Percentiles rank a stretch among this genome's conserved stretches.
Evolutionary conservation across 352 stramenopile genomes (phyloP).

Genomic region (Pythium rishiriense): DNA sequence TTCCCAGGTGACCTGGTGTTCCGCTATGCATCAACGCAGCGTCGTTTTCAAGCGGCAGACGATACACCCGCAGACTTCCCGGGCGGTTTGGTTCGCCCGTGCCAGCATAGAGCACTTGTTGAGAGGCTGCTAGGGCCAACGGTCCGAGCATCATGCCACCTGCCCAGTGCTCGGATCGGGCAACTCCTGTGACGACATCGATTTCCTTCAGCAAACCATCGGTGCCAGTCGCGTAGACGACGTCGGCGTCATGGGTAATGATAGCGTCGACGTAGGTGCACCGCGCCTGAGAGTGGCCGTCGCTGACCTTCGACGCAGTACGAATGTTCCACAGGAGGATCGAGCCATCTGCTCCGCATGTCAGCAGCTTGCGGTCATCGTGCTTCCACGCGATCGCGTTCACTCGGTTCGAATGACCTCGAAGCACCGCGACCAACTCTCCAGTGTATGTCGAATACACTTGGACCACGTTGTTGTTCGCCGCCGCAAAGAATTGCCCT

Average conservation of each 20-base stretch:
- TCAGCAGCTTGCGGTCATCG: conserved; percentile 75
- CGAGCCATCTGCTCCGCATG: conserved; percentile 71
- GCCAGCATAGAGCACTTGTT: conserved; percentile 90
- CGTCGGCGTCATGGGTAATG: conserved; percentile 56
- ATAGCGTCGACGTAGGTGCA: conserved; percentile 73
- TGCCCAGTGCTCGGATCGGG: conserved; percentile 59
- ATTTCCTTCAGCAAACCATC: conserved; percentile 90
- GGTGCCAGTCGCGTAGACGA: conserved; percentile 89
- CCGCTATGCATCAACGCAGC: conserved; percentile 12
- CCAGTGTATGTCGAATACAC: conserved; percentile 84
- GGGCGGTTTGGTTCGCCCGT: conserved; percentile 71
- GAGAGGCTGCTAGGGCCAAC: conserved; percentile 77
- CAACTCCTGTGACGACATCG: conserved; percentile 68
- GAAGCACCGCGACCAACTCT: conserved; percentile 65
- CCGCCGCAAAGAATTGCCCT: conserved; percentile 89
- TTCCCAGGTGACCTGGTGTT: background rate
- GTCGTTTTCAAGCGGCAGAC: conserved; percentile 69
- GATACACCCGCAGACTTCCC: conserved; percentile 73
- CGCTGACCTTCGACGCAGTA: conserved; percentile 69
- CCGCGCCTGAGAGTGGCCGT: conserved; percentile 74
- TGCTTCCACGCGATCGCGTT: conserved; percentile 81
- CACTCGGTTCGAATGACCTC: conserved; percentile 82
- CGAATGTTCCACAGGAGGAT: conserved; percentile 81
- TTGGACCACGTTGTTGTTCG: conserved; percentile 88
- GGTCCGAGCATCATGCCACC: conserved; percentile 63